These are phyloP conservation scores for Cryptococcus deneoformans DNA, from an alignment of 1,284 basidiomycete genomes.

Conservation along the genomic window DNA sequence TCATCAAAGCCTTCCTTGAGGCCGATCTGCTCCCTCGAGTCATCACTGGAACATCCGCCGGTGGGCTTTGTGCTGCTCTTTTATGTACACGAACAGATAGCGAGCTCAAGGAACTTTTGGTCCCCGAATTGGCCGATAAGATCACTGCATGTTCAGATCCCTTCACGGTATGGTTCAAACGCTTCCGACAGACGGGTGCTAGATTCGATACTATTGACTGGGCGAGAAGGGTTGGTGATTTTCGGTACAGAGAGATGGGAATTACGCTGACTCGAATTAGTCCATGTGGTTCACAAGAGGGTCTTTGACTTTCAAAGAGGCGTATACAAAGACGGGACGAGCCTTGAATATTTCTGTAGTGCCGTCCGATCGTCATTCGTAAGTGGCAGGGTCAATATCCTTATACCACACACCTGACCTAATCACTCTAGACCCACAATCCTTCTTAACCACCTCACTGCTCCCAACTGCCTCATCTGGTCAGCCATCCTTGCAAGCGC, in stretches of 20 bases:
- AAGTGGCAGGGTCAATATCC: constrained; percentile 35
- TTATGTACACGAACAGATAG: constrained; percentile 87
- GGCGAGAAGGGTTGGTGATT: constrained; percentile 72
- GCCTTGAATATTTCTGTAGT: constrained; percentile 92
- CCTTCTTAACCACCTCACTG: constrained; percentile 91
- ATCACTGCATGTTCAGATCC: constrained; percentile 90
- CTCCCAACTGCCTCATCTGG: constrained; percentile 74
- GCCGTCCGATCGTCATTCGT: constrained; percentile 90
- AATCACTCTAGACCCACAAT: constrained; percentile 71
- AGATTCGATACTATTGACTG: constrained; percentile 87
- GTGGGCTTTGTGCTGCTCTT: constrained; percentile 75
- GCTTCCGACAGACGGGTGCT: constrained; percentile 86
- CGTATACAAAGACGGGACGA: constrained; percentile 87
- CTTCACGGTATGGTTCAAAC: constrained; percentile 68
- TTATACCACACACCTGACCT: too few relatives aligned
- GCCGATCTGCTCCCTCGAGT: constrained; percentile 83
- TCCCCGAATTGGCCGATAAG: constrained; percentile 77
- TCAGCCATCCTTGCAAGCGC: constrained; percentile 51
- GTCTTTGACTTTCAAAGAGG: constrained; percentile 93
- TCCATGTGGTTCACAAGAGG: constrained; percentile 87
- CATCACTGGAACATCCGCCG: constrained; percentile 85
- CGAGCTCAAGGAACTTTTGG: constrained; percentile 74
- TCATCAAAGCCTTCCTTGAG: constrained; percentile 88
- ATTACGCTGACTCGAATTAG: constrained; percentile 34
- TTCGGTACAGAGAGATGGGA: too few relatives aligned